A percentile compares a stretch with the other conserved stretches of the same genome.
Conservation (phyloP, 345 rosid genomes). For the Gossypium longicalyx region DNA sequence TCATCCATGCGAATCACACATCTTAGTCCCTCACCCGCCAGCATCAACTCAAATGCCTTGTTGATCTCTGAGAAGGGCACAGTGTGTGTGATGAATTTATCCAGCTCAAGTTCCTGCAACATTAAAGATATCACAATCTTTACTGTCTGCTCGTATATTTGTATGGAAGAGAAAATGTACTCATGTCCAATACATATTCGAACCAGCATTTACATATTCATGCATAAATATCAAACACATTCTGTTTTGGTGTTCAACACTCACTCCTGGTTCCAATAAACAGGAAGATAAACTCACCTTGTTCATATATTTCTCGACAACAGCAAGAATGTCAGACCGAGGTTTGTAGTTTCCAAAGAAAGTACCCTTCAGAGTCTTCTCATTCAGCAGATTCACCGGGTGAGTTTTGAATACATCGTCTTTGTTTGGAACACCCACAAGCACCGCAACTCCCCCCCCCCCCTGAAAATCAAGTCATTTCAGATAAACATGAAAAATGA, state of each 20-base stretch:
- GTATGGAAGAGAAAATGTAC: too few relatives aligned
- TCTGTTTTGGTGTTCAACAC: too few relatives aligned
- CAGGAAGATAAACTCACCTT: slow-evolving; percentile 25
- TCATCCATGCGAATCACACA: not conserved
- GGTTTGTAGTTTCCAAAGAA: slow-evolving; percentile 70
- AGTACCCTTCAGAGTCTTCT: slow-evolving; percentile 65
- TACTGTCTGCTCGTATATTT: too few relatives aligned
- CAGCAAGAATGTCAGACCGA: slow-evolving; percentile 52
- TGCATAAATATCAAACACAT: too few relatives aligned
- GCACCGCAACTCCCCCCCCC: slow-evolving; percentile 84
- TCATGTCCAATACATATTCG: too few relatives aligned
- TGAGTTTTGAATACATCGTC: slow-evolving; percentile 58
- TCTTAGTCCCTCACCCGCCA: not conserved
- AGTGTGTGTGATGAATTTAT: not conserved
- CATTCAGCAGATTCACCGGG: slow-evolving; percentile 53
- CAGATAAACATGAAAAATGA: not conserved
- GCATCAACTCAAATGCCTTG: not conserved
- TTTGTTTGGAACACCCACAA: slow-evolving; percentile 63
- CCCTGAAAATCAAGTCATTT: slow-evolving; percentile 34
- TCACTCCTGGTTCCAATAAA: not conserved
- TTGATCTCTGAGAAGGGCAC: not conserved
- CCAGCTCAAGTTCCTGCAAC: not conserved
- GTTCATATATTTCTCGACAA: slow-evolving; percentile 61
- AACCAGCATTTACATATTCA: too few relatives aligned
- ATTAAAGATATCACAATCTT: not conserved